Evolutionary conservation across 2,329 filamentous ascomycete species (phyloP), one percentile per base, ranked within the genome.

Genomic region (Colletotrichum graminicola): DNA sequence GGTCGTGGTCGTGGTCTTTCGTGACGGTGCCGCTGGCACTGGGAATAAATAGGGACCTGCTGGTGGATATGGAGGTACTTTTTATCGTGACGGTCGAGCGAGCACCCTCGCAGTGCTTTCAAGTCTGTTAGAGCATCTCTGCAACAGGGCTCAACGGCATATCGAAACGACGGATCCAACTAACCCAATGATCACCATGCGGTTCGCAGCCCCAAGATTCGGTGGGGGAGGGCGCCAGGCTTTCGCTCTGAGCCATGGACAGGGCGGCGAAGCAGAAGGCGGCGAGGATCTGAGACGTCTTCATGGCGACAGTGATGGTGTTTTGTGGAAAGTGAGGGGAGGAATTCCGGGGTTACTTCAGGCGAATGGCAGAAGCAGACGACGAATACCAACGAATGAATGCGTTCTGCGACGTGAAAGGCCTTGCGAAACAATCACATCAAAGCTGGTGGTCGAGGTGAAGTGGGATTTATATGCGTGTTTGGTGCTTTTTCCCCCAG

Each of bases 151-250:
- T 43, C 16, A 43, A 21, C 41, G 11, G 1, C 16, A 21, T 21
- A 21, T 18, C 1, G 39, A 43, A 5, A 21, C 21, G 21, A 45
- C 41, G 43, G 21, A 5, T 4, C 4, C 21, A n/a, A n/a, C 43
- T 45, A n/a, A 45, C 43, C 43, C 43, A 84, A 76, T 84, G 82
- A 72, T 84, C 82, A 12, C 78, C 79, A 62, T 84, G 82, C 14
- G 82, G 74, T 49, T 79, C 75, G 72, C 82, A 84, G 36, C 78
- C 78, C 6, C 76, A 68, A 10, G 77, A 79, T 45, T 83, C 78
- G 62, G 80, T 82, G 7, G 80, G 79, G n/a, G 78, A 79, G 4
- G 80, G 79, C 10, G 76, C 70, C 5, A 79, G 66, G n/a, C 67
- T 72, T 52, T 74, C 66, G 23, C 69, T 72, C 61, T 74, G 73